phyloP scores from a whole-genome alignment of 139 green algal genomes.

The Picochlorum sp. region DNA sequence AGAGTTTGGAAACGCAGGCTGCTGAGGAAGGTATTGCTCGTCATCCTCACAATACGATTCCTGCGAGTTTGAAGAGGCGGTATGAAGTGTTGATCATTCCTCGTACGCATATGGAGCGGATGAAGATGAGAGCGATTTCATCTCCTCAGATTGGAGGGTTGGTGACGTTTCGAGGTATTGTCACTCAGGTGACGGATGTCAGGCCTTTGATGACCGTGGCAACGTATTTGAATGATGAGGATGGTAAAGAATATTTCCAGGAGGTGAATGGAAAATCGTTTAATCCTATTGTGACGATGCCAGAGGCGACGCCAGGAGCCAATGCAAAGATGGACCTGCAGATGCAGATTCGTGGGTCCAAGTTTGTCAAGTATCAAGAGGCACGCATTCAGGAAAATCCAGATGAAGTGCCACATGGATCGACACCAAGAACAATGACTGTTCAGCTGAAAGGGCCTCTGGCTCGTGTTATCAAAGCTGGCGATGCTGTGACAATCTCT shows the following conservation, averaged over 20 bases:
- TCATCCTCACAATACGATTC: constrained; percentile 43
- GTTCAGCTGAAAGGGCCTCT: constrained; percentile 82
- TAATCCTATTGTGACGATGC: constrained; percentile 56
- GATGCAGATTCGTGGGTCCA: constrained; percentile 76
- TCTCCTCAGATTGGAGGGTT: constrained; percentile 77
- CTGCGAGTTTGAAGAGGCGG: constrained; percentile 65
- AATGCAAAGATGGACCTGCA: neutral
- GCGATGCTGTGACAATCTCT: constrained; percentile 72
- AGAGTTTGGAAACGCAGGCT: constrained; percentile 17
- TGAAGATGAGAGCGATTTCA: constrained; percentile 54
- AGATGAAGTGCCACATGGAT: constrained; percentile 78
- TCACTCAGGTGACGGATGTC: constrained; percentile 88
- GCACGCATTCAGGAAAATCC: constrained; percentile 58
- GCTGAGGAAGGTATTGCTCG: constrained; percentile 19
- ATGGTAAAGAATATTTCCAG: constrained; percentile 91
- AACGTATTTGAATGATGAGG: constrained; percentile 88
- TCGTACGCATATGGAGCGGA: constrained; percentile 16
- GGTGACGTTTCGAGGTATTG: constrained; percentile 81
- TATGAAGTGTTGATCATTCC: constrained; percentile 79
- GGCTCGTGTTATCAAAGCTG: constrained; percentile 74
- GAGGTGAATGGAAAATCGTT: constrained; percentile 66
- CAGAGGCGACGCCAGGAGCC: neutral
- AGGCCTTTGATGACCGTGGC: constrained; percentile 84
- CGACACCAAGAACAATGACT: constrained; percentile 81
- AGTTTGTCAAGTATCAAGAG: constrained; percentile 95